Conservation (phyloP, 208 protist genomes). For the Crithidia expoeki region DNA sequence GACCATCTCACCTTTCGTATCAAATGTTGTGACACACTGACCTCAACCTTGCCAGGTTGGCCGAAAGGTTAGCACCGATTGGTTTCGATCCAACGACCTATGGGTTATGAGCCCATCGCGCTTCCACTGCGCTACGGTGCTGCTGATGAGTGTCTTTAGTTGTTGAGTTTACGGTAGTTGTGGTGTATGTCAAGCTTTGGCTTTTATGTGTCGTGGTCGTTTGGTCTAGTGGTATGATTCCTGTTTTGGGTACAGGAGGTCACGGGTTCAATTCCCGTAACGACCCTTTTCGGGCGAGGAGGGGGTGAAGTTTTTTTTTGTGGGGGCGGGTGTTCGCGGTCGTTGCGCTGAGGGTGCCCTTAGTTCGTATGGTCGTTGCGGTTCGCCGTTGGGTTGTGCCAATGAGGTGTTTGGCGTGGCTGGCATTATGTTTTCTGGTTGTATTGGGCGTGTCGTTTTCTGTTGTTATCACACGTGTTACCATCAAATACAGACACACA, state of each 20-base stretch:
- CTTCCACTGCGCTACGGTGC: slow-evolving; percentile 94
- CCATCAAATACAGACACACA: no score
- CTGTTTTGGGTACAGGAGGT: slow-evolving; percentile 94
- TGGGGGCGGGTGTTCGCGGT: no score
- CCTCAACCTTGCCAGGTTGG: background rate
- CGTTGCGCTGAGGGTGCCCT: no score
- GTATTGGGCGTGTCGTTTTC: no score
- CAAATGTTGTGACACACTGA: background rate
- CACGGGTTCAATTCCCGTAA: slow-evolving; percentile 94
- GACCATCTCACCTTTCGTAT: slow-evolving; percentile 49
- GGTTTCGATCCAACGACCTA: slow-evolving; percentile 95
- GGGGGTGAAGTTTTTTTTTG: background rate
- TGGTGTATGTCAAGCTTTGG: background rate
- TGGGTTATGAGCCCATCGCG: slow-evolving; percentile 95
- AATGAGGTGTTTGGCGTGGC: no score
- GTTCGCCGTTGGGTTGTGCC: no score
- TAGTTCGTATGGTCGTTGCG: no score
- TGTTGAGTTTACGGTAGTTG: no score
- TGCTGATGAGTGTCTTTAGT: no score
- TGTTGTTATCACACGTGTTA: no score
- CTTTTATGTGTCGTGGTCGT: slow-evolving; percentile 44
- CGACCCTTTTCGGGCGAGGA: slow-evolving; percentile 86
- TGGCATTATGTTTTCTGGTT: no score
- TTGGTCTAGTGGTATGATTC: slow-evolving; percentile 95
- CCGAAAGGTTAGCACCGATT: slow-evolving; percentile 90